phyloP scores from a whole-genome alignment of 768 basidiomycete genomes.

The Boletus edulis region DNA sequence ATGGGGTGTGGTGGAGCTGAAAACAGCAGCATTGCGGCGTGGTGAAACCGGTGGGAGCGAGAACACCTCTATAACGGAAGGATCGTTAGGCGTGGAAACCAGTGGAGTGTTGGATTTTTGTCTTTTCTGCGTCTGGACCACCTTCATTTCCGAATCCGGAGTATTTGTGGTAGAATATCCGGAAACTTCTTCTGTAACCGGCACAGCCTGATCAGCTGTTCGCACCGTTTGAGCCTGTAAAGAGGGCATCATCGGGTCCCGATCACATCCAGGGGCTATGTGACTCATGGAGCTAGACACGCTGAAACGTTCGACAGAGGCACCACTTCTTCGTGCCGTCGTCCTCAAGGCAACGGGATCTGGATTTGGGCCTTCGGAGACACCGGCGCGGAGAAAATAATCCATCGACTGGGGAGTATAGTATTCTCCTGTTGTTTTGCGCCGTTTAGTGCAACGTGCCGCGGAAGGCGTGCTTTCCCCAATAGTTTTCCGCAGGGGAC shows the following conservation, averaged over 20 bases:
- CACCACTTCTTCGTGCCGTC: conserved; percentile 1
- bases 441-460: conserved; percentile 5
- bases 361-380: neutral
- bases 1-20: conserved; percentile 9
- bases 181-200: neutral
- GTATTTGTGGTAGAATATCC: neutral
- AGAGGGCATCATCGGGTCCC: neutral
- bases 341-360: neutral
- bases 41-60: neutral
- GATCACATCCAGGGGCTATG: neutral
- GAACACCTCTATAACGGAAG: neutral
- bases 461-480: neutral
- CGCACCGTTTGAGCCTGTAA: neutral
- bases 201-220: conserved; percentile 2
- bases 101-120: neutral
- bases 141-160: neutral
- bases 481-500: neutral
- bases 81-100: neutral
- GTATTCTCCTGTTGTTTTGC: neutral
- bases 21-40: neutral
- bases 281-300: conserved; percentile 10
- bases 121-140: neutral
- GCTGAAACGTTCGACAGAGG: neutral
- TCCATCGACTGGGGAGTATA: neutral
- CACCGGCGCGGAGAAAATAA: neutral